Evolutionary conservation across 805 yeast genomes (phyloP), one percentile per base, ranked within the genome.

Genomic region (Kodamaea fukazawae): DNA sequence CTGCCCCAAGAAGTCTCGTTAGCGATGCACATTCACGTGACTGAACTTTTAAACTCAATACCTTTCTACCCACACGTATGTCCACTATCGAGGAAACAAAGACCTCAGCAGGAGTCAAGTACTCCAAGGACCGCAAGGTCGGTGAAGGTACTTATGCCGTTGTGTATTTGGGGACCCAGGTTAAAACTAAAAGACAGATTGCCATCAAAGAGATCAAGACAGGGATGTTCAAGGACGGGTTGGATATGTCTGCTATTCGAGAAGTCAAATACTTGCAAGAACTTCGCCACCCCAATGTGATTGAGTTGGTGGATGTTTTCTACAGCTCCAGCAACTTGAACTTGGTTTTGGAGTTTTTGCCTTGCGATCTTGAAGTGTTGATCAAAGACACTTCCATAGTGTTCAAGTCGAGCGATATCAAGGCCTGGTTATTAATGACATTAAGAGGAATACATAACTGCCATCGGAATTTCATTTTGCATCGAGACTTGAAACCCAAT

Each of bases 141-240:
- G 99, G 99, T 57, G 99, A 93, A 65, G 99, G 99, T 63, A 93
- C 99, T 0, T 93, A 91, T 67, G 99, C 99, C 34, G 95, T 90
- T 41, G 99, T 93, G 4, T 88, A 82, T 54, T 71, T 90, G 11
- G 98, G 98, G 2, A 78, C 73, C 29, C 84, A 84, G 55, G 49
- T 69, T 9, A 73, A 78, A 20, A 60, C 63, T 35, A 64, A 60
- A 4, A 63, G 90, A 39, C 70, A 73, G 37, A 83, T 93, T 25
- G 99, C 99, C 48, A 83, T 95, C 44, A 93, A 93, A 57, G 96
- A 89, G 68, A 93, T 93, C 71, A 93, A 93, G 55, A 84, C 95
- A 0, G 95, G 95, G 2, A 82, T 85, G 44, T 90, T 90, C 68
- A 88, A 89, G 59, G 98, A 93, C 65, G 99, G 99, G 0, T 66